phyloP scores from a whole-genome alignment of 1,284 basidiomycete genomes.

The Malassezia vespertilionis region DNA sequence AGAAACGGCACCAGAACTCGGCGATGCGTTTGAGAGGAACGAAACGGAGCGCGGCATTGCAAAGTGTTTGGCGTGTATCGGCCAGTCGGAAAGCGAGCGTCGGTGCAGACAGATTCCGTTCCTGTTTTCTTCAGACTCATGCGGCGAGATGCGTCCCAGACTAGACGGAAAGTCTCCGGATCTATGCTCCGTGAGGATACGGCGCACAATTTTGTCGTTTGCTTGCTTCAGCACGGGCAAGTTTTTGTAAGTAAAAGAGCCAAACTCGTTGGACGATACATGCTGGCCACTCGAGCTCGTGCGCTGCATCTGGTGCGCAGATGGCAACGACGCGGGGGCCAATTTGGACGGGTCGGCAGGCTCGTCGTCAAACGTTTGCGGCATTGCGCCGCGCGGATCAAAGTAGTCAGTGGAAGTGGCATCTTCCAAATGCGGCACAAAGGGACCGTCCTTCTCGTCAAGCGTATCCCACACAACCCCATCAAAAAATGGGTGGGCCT shows the following conservation, averaged over 20 bases:
- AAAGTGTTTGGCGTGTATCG: background rate
- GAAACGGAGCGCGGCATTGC: background rate
- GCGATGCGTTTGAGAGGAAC: no score
- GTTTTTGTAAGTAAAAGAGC: slow-evolving; percentile 97
- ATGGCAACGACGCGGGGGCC: background rate
- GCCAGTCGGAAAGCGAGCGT: background rate
- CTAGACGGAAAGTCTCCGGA: background rate
- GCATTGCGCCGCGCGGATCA: slow-evolving; percentile 80
- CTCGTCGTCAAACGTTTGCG: slow-evolving; percentile 78
- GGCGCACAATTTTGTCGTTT: slow-evolving; percentile 94
- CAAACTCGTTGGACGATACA: slow-evolving; percentile 63
- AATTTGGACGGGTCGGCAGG: slow-evolving; percentile 51
- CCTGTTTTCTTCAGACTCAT: no score
- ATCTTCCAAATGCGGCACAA: slow-evolving; percentile 88
- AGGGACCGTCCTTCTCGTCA: slow-evolving; percentile 75
- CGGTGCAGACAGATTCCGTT: background rate
- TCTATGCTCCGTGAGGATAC: slow-evolving; percentile 53
- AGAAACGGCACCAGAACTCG: background rate
- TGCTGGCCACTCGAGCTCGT: background rate
- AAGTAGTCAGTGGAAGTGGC: slow-evolving; percentile 99
- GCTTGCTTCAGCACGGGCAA: slow-evolving; percentile 90
- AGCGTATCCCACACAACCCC: slow-evolving; percentile 88
- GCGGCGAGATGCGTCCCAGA: background rate
- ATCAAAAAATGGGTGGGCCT: slow-evolving; percentile 76
- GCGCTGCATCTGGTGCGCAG: background rate